Evolutionary conservation across 176 grass and related monocot species (phyloP), one percentile per base, ranked within the genome.

Genomic region (Poa annua): DNA sequence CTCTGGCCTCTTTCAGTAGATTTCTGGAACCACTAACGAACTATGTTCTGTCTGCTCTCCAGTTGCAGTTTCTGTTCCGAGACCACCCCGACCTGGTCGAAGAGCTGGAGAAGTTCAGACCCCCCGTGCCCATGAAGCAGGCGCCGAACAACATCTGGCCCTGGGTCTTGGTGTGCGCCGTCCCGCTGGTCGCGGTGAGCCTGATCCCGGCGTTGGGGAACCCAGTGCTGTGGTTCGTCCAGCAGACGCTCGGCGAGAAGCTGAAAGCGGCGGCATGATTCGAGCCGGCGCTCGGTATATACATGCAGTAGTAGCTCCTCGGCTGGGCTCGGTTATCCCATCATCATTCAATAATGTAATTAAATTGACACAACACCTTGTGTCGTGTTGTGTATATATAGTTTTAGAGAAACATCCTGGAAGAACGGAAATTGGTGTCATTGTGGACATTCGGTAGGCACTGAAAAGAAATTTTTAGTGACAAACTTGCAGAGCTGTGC

Each of bases 21-120:
- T 24, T 66, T 2, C 24, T 66, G 16, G 77, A 66, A 24, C 11
- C n/a, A 24, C 48, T 2, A 11, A 22, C 44, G 45, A 50, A 19
- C 44, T 21, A 17, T 65, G 7, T 24, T 41, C 6, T 50, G 39
- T 63, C 26, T 80, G 67, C 82, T 85, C 13, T 71, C 29, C 81
- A 94, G 92, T 47, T 94, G 66, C 71, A 83, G 20, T 47, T 85
- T 32, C 82, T 92, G 54, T 94, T 94, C 36, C 78, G 32, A 63
- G 79, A 84, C 38, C 85, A 94, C 17, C 63, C 83, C 0, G 92
- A 94, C 73, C 49, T 94, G 32, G 35, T n/a, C 0, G 82, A 88
- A 48, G 89, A 87, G 67, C 75, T 92, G 0, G 73, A 82, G 32
- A 88, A 84, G 25, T 94, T 90, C 52, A 85, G 83, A 80, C 92